Base-by-base conservation (phyloP, 768 basidiomycete genomes). In the Wakefieldia striispora region DNA sequence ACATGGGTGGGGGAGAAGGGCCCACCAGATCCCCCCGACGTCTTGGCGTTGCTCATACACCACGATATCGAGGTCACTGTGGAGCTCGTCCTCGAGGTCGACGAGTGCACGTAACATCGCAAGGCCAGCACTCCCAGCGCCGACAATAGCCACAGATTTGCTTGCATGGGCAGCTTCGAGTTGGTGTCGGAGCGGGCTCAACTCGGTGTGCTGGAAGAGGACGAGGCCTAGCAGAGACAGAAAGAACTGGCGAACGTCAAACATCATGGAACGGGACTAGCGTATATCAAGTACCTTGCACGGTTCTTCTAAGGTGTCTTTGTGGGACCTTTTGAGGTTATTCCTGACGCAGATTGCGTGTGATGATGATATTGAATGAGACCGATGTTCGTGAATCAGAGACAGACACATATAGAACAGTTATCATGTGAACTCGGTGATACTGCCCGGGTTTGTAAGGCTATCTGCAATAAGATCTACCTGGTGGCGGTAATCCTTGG, bases 21-120 rank as follows among this genome's bases (percentile, higher is more conserved):
- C 68, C 35, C 52, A 75, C 82, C 82, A 84, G 43, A 84, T 63
- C 12, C 83, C 82, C n/a, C 79, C 82, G 5, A 83, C 69, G 53
- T 70, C 72, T 31, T 64, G 60, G 27, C 79, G 71, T 59, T 79
- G 73, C 55, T 85, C 83, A 54, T 74, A 82, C 45, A 83, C 58
- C 14, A 74, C 74, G 20, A 84, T 64, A 20, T 78, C 72, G 73
- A 79, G 79, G 10, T 59, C 60, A 19, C 58, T 45, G 17, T 66
- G 61, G 6, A 61, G 49, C 27, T 74, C 67, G 17, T 66, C 62
- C 11, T 78, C 76, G 6, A 83, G 56, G 58, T 80, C 77, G 4
- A 77, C 60, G 14, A 79, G 58, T 6, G 74, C 75, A 59, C 78
- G 79, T 23, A 84, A 62, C 61, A 73, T 70, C 2, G 76, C 78